phyloP scores from a whole-genome alignment of 805 yeast species.

The Myxozyma udenii region DNA sequence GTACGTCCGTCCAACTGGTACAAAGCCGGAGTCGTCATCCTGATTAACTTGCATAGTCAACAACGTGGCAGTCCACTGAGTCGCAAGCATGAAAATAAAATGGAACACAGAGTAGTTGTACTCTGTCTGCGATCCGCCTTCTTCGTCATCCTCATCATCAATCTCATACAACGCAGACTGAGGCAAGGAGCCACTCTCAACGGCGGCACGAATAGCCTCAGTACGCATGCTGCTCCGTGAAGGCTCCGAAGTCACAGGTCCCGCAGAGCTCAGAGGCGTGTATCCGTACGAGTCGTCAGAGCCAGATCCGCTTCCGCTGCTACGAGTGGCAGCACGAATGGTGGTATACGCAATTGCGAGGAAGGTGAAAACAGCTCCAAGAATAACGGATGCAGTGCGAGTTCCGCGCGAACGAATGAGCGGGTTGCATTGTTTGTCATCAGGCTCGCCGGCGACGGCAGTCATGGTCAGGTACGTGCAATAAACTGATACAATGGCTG shows the following conservation, averaged over 20 bases:
- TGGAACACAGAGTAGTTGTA: constrained; percentile 89
- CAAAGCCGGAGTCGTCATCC: constrained; percentile 69
- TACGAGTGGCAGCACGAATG: constrained; percentile 86
- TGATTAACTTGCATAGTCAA: constrained; percentile 78
- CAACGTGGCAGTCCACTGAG: constrained; percentile 93
- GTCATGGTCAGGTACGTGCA: constrained; percentile 87
- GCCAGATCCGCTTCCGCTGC: constrained; percentile 24
- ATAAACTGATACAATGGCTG: constrained; percentile 91
- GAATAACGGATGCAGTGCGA: constrained; percentile 76
- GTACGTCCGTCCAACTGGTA: constrained; percentile 96
- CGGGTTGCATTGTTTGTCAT: constrained; percentile 89
- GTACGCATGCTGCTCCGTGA: constrained; percentile 69
- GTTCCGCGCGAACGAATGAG: constrained; percentile 85
- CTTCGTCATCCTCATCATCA: constrained; percentile 49
- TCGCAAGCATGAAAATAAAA: constrained; percentile 85
- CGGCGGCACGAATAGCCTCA: constrained; percentile 88
- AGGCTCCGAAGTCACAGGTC: constrained; percentile 44
- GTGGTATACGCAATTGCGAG: constrained; percentile 96
- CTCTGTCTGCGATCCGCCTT: constrained; percentile 51
- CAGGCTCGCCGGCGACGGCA: constrained; percentile 96
- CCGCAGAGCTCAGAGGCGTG: constrained; percentile 15
- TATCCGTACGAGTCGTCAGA: constrained; percentile 33
- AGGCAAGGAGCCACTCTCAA: constrained; percentile 93
- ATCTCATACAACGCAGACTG: constrained; percentile 81
- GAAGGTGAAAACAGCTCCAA: constrained; percentile 92